phyloP scores from a whole-genome alignment of 495 filamentous ascomycete genomes.

The Polyplosphaeria fusca region DNA sequence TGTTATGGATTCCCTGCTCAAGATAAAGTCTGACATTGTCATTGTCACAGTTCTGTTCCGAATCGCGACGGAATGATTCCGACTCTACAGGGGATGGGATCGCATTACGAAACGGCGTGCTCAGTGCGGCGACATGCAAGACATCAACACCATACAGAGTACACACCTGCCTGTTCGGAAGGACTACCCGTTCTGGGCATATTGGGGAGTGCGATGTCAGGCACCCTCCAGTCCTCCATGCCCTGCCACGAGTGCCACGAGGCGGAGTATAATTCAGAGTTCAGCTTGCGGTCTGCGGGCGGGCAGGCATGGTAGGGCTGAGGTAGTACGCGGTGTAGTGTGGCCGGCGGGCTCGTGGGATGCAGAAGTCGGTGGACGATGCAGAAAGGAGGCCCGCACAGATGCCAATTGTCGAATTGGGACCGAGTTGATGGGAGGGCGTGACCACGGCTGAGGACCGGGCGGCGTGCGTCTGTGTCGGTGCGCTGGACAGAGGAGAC shows the following conservation, averaged over 20 bases:
- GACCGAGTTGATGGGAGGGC: conserved; percentile 3
- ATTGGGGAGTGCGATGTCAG: not conserved
- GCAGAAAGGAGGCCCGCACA: not conserved
- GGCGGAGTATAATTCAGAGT: conserved; percentile 22
- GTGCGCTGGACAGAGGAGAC: not conserved
- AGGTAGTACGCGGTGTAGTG: not conserved
- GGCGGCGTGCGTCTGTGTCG: not conserved
- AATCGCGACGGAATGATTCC: no score
- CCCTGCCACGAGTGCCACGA: not conserved
- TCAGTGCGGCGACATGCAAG: not conserved
- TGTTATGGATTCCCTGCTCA: no score
- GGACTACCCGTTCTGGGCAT: conserved; percentile 1
- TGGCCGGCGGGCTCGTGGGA: conserved; percentile 8
- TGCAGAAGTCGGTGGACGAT: not conserved
- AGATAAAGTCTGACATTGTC: no score
- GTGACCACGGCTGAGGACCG: not conserved
- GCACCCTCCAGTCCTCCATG: not conserved
- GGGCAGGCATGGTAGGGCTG: conserved; percentile 7
- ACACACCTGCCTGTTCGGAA: conserved; percentile 12
- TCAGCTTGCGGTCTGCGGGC: conserved; percentile 9
- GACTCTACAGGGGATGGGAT: no score
- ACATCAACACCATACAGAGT: not conserved
- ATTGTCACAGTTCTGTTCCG: no score
- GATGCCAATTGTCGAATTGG: not conserved
- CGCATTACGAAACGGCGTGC: no score